Conservation (phyloP, 495 filamentous ascomycete species). For the Xylaria venustula region DNA sequence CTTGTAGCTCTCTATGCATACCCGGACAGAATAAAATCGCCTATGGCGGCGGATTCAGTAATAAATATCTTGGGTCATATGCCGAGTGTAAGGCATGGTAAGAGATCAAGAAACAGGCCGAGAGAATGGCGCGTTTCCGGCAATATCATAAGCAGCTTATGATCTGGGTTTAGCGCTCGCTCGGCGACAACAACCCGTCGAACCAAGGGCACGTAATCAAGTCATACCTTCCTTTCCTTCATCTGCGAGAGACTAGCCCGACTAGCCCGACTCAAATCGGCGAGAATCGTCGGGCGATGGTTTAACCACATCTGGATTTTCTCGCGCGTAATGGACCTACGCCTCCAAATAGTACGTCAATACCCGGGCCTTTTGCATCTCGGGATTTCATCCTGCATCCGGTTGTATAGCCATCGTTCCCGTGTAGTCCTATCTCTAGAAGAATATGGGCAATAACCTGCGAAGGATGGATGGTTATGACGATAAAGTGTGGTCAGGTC, state of each 20-base stretch:
- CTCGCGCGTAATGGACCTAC: neutral
- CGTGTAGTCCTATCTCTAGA: too few species aligned
- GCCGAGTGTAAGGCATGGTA: too few species aligned
- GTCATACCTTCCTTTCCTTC: neutral
- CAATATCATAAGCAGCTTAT: neutral
- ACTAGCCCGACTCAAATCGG: neutral
- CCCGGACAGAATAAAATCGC: neutral
- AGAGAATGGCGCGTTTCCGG: too few species aligned
- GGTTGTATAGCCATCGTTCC: neutral
- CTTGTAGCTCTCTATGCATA: neutral
- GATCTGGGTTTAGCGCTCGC: neutral
- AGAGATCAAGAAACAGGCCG: too few species aligned
- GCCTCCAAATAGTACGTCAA: neutral
- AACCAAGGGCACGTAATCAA: neutral
- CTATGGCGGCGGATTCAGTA: neutral
- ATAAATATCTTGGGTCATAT: neutral
- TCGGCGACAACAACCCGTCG: too few species aligned
- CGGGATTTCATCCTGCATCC: constrained; percentile 1
- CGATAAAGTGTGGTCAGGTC: neutral
- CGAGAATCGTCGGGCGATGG: neutral
- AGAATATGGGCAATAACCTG: constrained; percentile 17
- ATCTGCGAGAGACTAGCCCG: neutral
- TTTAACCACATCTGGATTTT: constrained; percentile 1
- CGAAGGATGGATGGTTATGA: neutral
- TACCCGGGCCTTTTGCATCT: constrained; percentile 1